A percentile compares a stretch with the other conserved stretches of the same genome.
Conservation (phyloP, 140 eudicot genomes). For the Flaveria floridana region DNA sequence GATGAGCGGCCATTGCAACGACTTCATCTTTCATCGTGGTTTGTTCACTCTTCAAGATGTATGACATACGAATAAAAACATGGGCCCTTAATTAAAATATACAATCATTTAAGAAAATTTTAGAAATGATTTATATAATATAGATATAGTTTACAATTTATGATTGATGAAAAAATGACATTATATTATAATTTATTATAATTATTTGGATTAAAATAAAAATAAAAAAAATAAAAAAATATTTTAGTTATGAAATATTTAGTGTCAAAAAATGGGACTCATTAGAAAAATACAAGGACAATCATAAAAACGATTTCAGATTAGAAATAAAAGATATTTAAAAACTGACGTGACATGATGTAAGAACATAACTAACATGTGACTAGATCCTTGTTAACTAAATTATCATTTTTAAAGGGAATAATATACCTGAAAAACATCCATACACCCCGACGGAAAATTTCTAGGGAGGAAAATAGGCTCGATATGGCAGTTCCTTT, state of each 20-base stretch:
- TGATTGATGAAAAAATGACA: neutral
- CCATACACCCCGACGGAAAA: slow-evolving; percentile 88
- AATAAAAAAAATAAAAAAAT: too few species aligned
- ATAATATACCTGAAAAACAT: slow-evolving; percentile 80
- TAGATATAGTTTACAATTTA: too few species aligned
- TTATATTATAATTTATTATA: too few species aligned
- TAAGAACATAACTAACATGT: neutral
- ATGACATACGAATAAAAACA: too few species aligned
- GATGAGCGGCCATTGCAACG: neutral
- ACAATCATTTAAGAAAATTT: too few species aligned
- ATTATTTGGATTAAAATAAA: too few species aligned
- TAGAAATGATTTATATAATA: too few species aligned
- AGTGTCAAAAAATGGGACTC: neutral
- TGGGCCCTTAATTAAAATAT: neutral
- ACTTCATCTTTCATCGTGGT: neutral
- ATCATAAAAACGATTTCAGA: neutral
- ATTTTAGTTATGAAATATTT: neutral
- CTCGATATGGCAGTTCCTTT: slow-evolving; percentile 52
- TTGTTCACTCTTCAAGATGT: too few species aligned
- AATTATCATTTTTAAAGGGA: neutral
- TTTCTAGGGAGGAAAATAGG: slow-evolving; percentile 69
- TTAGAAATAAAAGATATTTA: neutral
- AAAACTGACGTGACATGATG: neutral
- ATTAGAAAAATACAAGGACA: neutral
- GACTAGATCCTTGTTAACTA: neutral